These are phyloP conservation scores for Pichia paraexigua DNA, from an alignment of 805 yeast genomes.

Conservation along the genomic window DNA sequence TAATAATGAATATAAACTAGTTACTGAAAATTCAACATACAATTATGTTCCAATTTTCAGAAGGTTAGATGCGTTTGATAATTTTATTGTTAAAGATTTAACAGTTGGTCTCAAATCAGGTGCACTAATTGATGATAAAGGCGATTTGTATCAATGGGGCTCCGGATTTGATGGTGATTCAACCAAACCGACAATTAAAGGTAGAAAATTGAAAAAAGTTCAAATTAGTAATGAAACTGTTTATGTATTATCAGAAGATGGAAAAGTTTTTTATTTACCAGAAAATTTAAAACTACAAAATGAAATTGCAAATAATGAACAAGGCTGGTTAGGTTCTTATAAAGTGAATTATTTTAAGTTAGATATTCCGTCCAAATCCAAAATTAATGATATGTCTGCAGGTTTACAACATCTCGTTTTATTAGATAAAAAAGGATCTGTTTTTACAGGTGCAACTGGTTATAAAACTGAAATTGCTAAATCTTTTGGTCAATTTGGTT, in stretches of 20 bases:
- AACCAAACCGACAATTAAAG: constrained; percentile 33
- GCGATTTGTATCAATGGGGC: constrained; percentile 74
- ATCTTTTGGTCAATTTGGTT: constrained; percentile 73
- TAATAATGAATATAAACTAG: constrained; percentile 35
- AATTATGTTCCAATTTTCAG: constrained; percentile 42
- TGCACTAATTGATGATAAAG: constrained; percentile 56
- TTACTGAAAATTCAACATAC: constrained; percentile 14
- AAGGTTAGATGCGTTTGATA: constrained; percentile 58
- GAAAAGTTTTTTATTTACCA: constrained; percentile 38
- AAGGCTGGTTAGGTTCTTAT: constrained; percentile 14
- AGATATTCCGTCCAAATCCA: constrained; percentile 5
- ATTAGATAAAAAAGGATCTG: constrained; percentile 49
- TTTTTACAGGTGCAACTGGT: constrained; percentile 59
- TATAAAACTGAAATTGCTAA: constrained; percentile 31
- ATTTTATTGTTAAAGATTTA: constrained; percentile 48
- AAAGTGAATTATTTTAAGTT: constrained; percentile 14
- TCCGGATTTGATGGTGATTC: constrained; percentile 27
- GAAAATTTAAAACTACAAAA: constrained; percentile 21
- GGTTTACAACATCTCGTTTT: constrained; percentile 70
- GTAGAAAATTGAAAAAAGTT: constrained; percentile 37
- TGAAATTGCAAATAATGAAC: constrained; percentile 5
- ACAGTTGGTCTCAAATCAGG: constrained; percentile 41
- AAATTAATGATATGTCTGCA: constrained; percentile 35
- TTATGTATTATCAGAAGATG: constrained; percentile 39
- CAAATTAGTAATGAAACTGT: constrained; percentile 47